Conservation (phyloP, 2,329 filamentous ascomycete species). For the Penicillium sp. region DNA sequence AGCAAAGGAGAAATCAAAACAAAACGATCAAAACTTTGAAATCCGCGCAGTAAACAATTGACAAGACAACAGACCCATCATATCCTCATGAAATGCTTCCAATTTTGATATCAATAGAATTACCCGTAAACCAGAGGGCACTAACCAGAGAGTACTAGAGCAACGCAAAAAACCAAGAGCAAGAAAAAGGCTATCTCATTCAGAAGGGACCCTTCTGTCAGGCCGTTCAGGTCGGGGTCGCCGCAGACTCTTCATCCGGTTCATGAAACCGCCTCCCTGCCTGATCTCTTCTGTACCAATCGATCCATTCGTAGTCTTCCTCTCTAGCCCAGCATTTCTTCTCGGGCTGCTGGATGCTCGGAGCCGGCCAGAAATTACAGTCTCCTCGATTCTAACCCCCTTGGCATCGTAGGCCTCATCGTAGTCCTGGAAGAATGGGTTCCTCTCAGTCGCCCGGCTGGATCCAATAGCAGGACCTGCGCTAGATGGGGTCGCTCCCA, state of each 20-base stretch:
- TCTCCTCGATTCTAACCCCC: slow-evolving; percentile 55
- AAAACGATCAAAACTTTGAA: background rate
- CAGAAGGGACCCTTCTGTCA: slow-evolving; percentile 28
- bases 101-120: slow-evolving; percentile 5
- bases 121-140: background rate
- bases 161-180: background rate
- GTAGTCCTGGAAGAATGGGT: slow-evolving; percentile 83
- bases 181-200: background rate
- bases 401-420: slow-evolving; percentile 64
- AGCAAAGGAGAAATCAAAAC: slow-evolving; percentile 9
- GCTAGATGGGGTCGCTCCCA: slow-evolving; percentile 23
- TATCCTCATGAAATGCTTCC: slow-evolving; percentile 24
- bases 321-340: slow-evolving; percentile 52
- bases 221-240: slow-evolving; percentile 36
- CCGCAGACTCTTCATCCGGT: slow-evolving; percentile 76
- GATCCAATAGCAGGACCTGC: slow-evolving; percentile 30
- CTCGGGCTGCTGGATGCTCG: slow-evolving; percentile 59
- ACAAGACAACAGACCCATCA: slow-evolving; percentile 27
- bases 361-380: slow-evolving; percentile 31
- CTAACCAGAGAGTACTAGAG: no score
- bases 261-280: slow-evolving; percentile 62
- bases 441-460: slow-evolving; percentile 49
- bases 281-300: slow-evolving; percentile 43
- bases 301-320: slow-evolving; percentile 54
- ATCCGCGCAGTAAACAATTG: slow-evolving; percentile 21